A percentile compares a stretch with the other conserved stretches of the same genome.
Evolutionary conservation across 1,139 yeast genomes (phyloP).

Genomic region (Komagataea norvegica): DNA sequence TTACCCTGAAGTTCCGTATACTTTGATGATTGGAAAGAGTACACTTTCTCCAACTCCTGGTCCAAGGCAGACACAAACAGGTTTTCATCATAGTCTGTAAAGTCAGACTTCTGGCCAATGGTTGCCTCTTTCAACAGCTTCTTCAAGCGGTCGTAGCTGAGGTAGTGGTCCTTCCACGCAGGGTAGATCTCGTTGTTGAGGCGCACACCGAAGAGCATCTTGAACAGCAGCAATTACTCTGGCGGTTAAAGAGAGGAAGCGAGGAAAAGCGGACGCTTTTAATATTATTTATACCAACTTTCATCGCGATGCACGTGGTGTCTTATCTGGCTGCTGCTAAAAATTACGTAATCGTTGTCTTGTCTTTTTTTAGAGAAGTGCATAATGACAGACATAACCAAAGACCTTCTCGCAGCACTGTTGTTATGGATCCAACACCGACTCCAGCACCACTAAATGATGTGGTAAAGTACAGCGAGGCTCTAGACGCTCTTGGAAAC

Average conservation of each 20-base stretch:
- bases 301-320: conserved; percentile 1
- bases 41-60: conserved; percentile 86
- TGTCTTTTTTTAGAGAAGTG: no score
- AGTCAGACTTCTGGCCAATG: conserved; percentile 38
- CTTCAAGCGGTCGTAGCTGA: conserved; percentile 75
- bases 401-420: no score
- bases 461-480: no score
- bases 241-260: no score
- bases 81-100: conserved; percentile 83
- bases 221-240: background rate
- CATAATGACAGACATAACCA: no score
- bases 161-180: conserved; percentile 85
- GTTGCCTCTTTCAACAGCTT: conserved; percentile 78
- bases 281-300: background rate
- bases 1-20: conserved; percentile 65
- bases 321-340: no score
- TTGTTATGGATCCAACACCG: no score
- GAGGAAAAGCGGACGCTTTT: no score
- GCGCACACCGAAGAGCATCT: conserved; percentile 86
- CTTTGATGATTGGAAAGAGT: conserved; percentile 70
- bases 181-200: conserved; percentile 75
- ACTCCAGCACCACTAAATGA: no score
- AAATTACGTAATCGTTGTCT: no score
- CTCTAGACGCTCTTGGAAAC: no score
- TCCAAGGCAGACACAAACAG: conserved; percentile 79